A percentile compares a stretch with the other conserved stretches of the same genome.
Evolutionary conservation across 2,329 filamentous ascomycete species (phyloP).

Genomic region (Colletotrichum costaricense): DNA sequence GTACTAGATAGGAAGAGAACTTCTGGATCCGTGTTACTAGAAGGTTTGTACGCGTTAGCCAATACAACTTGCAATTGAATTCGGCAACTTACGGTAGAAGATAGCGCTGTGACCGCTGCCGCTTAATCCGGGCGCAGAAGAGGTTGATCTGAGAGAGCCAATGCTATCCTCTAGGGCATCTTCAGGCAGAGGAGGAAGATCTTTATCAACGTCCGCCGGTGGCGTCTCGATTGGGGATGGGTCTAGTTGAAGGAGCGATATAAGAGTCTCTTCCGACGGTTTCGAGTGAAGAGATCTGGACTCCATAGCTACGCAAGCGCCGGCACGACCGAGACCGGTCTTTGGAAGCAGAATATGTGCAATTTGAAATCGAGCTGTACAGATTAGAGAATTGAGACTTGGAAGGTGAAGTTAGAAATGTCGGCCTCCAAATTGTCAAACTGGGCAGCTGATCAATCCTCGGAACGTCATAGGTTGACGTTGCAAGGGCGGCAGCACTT

Average conservation of each 20-base stretch:
- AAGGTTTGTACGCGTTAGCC: conserved; percentile 1
- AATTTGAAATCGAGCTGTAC: not conserved
- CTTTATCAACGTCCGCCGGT: conserved; percentile 61
- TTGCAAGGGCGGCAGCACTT: not conserved
- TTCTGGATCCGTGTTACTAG: conserved; percentile 82
- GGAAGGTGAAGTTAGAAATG: not conserved
- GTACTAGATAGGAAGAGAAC: conserved; percentile 89
- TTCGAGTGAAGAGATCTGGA: conserved; percentile 31
- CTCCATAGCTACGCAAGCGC: conserved; percentile 21
- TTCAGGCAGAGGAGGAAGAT: conserved; percentile 51
- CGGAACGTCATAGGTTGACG: conserved; percentile 24
- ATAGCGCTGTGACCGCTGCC: conserved; percentile 73
- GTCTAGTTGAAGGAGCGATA: conserved; percentile 38
- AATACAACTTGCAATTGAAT: conserved; percentile 22
- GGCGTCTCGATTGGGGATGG: conserved; percentile 64
- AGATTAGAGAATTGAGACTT: not conserved
- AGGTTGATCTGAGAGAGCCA: conserved; percentile 53
- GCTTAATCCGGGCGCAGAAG: conserved; percentile 67
- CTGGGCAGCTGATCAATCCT: conserved; percentile 19
- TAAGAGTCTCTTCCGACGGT: conserved; percentile 37
- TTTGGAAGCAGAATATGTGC: not conserved
- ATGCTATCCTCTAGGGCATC: conserved; percentile 47
- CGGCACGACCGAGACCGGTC: not conserved
- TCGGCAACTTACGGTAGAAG: conserved; percentile 75
- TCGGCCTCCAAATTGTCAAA: not conserved